phyloP scores from a whole-genome alignment of 148 eudicot genomes.

The Vaccinium macrocarpon region DNA sequence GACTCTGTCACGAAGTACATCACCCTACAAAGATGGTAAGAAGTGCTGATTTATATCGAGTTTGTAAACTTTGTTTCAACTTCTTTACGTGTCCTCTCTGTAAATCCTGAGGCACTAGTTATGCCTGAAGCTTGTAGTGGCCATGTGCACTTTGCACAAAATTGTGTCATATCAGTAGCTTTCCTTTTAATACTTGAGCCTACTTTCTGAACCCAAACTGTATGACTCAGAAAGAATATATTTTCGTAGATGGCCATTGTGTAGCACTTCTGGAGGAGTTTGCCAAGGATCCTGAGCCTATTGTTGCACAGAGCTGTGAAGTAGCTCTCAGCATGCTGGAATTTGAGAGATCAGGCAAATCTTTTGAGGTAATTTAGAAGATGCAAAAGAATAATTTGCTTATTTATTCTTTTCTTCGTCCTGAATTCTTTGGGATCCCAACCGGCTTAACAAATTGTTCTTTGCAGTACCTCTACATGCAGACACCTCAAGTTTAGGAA shows the following conservation, averaged over 20 bases:
- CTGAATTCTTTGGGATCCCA: background rate
- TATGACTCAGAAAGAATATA: background rate
- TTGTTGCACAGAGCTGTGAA: slow-evolving; percentile 97
- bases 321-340: slow-evolving; percentile 98
- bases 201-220: background rate
- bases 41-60: background rate
- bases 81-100: background rate
- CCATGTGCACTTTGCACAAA: background rate
- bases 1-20: background rate
- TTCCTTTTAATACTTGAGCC: background rate
- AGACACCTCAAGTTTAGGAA: slow-evolving; percentile 41
- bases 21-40: background rate
- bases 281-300: slow-evolving; percentile 81
- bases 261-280: slow-evolving; percentile 78
- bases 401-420: background rate
- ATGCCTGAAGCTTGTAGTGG: background rate
- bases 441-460: slow-evolving; percentile 8
- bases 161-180: background rate
- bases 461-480: slow-evolving; percentile 75
- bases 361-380: slow-evolving; percentile 66
- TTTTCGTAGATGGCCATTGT: slow-evolving; percentile 53
- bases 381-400: background rate
- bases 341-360: slow-evolving; percentile 21
- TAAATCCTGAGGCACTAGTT: background rate
- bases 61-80: background rate